Conservation (phyloP, 1,139 yeast species). For the Hansenula anomala region DNA sequence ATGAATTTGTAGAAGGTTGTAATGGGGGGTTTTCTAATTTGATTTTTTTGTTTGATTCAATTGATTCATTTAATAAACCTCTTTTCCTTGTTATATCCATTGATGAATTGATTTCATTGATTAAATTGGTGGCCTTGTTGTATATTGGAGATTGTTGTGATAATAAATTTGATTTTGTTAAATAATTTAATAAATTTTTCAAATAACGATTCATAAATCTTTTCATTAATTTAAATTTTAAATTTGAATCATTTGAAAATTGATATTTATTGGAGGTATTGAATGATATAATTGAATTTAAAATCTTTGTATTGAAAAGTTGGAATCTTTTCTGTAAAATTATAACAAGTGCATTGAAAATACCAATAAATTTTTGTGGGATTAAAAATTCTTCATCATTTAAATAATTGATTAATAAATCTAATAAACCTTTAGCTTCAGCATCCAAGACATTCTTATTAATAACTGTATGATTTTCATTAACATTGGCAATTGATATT, state of each 20-base stretch:
- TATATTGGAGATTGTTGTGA: conserved; percentile 12
- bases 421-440: conserved; percentile 69
- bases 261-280: conserved; percentile 33
- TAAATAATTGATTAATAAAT: conserved; percentile 53
- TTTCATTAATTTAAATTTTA: conserved; percentile 36
- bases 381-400: conserved; percentile 49
- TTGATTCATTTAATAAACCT: conserved; percentile 18
- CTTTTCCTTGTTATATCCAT: conserved; percentile 22
- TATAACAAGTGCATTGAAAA: conserved; percentile 46
- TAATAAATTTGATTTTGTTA: conserved; percentile 29
- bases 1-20: conserved; percentile 8
- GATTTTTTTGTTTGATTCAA: conserved; percentile 18
- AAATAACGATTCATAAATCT: conserved; percentile 44
- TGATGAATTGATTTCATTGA: conserved; percentile 15
- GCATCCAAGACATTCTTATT: conserved; percentile 52
- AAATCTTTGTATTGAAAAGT: conserved; percentile 37
- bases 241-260: conserved; percentile 28
- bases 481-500: conserved; percentile 56
- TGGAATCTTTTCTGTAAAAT: conserved; percentile 56
- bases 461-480: conserved; percentile 64
- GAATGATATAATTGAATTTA: conserved; percentile 36
- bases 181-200: conserved; percentile 41
- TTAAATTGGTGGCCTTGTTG: conserved; percentile 14
- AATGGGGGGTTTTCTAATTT: conserved; percentile 16
- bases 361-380: conserved; percentile 51